Evolutionary conservation across 768 basidiomycete genomes (phyloP).

Genomic region (Leccinum uliginosum): DNA sequence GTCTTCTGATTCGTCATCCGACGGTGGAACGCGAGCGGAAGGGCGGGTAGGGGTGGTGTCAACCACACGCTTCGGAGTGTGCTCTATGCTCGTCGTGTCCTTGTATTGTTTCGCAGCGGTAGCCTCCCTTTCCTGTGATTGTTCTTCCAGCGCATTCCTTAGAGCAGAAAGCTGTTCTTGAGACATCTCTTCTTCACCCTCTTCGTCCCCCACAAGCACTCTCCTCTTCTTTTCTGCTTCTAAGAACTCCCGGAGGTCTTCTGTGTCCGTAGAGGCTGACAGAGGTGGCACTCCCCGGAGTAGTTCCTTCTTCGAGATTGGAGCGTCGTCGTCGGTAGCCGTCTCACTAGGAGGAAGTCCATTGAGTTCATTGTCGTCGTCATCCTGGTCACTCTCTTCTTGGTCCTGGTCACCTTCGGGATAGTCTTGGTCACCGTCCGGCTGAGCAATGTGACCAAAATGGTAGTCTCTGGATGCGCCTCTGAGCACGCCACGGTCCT

Average conservation of each 20-base stretch:
- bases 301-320: constrained; percentile 29
- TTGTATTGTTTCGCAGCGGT: constrained; percentile 3
- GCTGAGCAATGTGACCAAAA: constrained; percentile 50
- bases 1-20: constrained; percentile 42
- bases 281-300: constrained; percentile 42
- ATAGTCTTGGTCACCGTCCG: constrained; percentile 36
- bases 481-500: constrained; percentile 66
- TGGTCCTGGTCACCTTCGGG: constrained; percentile 39
- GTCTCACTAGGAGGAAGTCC: constrained; percentile 36
- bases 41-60: constrained; percentile 17
- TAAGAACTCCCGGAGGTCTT: constrained; percentile 63
- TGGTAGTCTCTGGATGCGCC: constrained; percentile 36
- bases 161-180: constrained; percentile 14
- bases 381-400: constrained; percentile 49
- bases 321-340: constrained; percentile 25
- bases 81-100: constrained; percentile 3
- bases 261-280: constrained; percentile 46
- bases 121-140: constrained; percentile 7
- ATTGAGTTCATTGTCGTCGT: constrained; percentile 55
- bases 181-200: constrained; percentile 25
- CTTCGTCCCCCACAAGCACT: constrained; percentile 33
- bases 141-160: constrained; percentile 14
- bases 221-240: constrained; percentile 55
- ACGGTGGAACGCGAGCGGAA: constrained; percentile 2
- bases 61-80: not conserved